Conservation (phyloP, 2,329 filamentous ascomycete genomes). For the Cordyceps fumosorosea region DNA sequence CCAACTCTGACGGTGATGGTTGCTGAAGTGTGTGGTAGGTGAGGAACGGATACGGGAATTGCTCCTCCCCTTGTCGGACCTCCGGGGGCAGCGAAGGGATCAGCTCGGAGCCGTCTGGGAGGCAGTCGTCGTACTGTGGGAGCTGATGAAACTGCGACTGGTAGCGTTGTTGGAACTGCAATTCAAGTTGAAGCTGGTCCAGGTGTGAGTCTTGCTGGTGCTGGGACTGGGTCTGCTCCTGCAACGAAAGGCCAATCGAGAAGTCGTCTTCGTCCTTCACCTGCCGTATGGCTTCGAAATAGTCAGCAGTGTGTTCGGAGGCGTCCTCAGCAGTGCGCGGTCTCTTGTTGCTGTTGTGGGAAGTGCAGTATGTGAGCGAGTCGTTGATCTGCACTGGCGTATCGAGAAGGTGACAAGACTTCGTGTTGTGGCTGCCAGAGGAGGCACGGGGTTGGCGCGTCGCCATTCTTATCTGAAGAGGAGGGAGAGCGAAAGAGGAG, state of each 20-base stretch:
- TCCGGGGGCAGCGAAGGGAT: neutral
- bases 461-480: neutral
- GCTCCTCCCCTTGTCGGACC: neutral
- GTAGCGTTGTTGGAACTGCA: neutral
- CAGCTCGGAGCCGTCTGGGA: neutral
- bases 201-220: neutral
- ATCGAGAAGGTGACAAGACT: neutral
- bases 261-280: neutral
- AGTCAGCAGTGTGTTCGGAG: neutral
- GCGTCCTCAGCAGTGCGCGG: neutral
- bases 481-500: neutral
- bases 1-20: neutral
- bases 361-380: no score
- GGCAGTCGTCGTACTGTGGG: neutral
- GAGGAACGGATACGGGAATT: neutral
- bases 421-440: neutral
- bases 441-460: neutral
- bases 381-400: neutral
- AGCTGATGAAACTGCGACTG: neutral
- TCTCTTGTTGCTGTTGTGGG: neutral
- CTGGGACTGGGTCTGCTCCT: neutral
- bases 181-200: neutral
- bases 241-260: neutral
- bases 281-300: neutral
- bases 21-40: neutral